Evolutionary conservation across 805 yeast genomes (phyloP).

Genomic region (Yarrowia porcina): DNA sequence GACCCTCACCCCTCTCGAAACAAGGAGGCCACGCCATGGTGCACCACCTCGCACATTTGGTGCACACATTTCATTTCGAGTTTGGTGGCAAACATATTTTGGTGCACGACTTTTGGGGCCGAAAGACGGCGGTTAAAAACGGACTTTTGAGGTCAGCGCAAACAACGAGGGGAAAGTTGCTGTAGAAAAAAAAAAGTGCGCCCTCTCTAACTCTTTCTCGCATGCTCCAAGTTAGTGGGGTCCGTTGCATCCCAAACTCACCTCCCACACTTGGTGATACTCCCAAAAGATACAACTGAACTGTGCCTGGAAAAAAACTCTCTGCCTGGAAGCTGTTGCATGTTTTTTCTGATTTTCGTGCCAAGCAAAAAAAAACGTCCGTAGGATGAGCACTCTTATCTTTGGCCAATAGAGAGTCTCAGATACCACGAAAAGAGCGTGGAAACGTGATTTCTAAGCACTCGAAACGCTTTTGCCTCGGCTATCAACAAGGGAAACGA

Average conservation of each 20-base stretch:
- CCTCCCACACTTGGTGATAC: neutral
- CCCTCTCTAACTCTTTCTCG: neutral
- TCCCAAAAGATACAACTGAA: neutral
- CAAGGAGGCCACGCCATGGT: neutral
- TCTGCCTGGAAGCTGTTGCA: too few relatives aligned
- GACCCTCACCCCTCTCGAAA: neutral
- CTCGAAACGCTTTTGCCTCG: neutral
- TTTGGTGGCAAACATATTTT: neutral
- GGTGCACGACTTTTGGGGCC: neutral
- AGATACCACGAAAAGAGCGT: neutral
- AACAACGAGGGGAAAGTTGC: neutral
- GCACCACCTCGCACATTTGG: neutral
- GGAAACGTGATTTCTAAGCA: conserved; percentile 3
- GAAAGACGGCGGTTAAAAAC: neutral
- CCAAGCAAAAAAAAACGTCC: neutral
- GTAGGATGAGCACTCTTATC: neutral
- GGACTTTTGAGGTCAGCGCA: neutral
- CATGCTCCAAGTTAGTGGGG: neutral
- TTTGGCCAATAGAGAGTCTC: neutral
- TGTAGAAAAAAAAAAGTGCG: neutral
- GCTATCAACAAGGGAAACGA: conserved; percentile 1
- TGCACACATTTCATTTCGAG: conserved; percentile 1
- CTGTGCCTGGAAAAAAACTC: too few relatives aligned
- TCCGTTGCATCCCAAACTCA: conserved; percentile 2
- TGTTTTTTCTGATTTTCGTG: neutral